Evolutionary conservation across 495 filamentous ascomycete species (phyloP).

Genomic region (Platismatia glauca): DNA sequence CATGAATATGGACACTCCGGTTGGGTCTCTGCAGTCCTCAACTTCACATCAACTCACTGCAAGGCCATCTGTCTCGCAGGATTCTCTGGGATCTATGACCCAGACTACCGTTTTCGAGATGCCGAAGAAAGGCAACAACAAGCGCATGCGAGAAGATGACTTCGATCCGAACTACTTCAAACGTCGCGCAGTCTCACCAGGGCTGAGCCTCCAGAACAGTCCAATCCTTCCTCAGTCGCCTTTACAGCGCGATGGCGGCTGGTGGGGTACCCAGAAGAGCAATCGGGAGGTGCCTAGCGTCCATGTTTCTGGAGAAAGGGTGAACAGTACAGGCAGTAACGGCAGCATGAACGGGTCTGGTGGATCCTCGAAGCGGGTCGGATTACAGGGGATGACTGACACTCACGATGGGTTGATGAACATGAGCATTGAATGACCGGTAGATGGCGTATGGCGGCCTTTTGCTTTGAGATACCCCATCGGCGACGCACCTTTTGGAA

Average conservation of each 20-base stretch:
- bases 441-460: constrained; percentile 9
- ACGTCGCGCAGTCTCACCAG: constrained; percentile 83
- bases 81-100: constrained; percentile 44
- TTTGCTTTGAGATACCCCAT: constrained; percentile 53
- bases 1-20: constrained; percentile 65
- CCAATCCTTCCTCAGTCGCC: constrained; percentile 77
- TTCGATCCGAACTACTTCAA: constrained; percentile 87
- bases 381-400: constrained; percentile 91
- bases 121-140: constrained; percentile 53
- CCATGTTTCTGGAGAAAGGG: constrained; percentile 41
- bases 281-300: constrained; percentile 46
- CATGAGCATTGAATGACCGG: constrained; percentile 74
- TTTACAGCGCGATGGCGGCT: constrained; percentile 55
- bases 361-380: constrained; percentile 57
- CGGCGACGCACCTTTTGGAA: background rate
- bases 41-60: constrained; percentile 19
- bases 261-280: constrained; percentile 62
- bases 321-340: constrained; percentile 37
- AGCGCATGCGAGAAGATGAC: constrained; percentile 82
- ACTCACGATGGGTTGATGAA: constrained; percentile 94
- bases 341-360: constrained; percentile 30
- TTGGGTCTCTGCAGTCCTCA: constrained; percentile 33
- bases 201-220: constrained; percentile 82
- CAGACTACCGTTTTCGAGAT: constrained; percentile 55
- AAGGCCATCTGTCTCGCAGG: constrained; percentile 29